Conservation (phyloP, 2,329 filamentous ascomycete species). For the Aspergillus fumigatiaffinis region DNA sequence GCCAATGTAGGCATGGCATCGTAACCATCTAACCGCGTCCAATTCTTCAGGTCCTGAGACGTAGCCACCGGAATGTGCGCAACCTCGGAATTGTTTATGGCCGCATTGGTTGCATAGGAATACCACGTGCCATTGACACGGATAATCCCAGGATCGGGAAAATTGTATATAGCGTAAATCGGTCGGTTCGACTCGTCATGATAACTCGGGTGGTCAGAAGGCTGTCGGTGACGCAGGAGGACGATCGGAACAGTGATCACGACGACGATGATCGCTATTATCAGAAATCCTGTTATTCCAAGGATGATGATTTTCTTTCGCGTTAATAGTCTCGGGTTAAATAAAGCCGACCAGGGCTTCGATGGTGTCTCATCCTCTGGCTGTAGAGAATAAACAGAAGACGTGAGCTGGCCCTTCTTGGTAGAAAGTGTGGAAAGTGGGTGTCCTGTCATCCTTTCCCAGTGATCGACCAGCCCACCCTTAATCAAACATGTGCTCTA, state of each 20-base stretch:
- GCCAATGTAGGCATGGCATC: conserved; percentile 52
- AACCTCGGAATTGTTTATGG: conserved; percentile 12
- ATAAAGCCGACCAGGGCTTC: background rate
- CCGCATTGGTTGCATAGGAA: conserved; percentile 29
- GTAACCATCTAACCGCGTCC: conserved; percentile 41
- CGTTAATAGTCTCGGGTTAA: conserved; percentile 3
- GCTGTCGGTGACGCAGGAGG: conserved; percentile 3
- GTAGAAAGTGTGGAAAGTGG: background rate
- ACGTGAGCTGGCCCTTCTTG: background rate
- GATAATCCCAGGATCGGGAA: conserved; percentile 29
- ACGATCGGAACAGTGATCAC: conserved; percentile 20
- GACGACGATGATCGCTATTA: conserved; percentile 14
- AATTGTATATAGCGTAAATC: conserved; percentile 21
- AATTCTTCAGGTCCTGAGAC: conserved; percentile 45
- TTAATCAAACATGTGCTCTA: background rate
- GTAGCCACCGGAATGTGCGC: conserved; percentile 52
- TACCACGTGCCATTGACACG: conserved; percentile 33
- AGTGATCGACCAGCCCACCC: background rate
- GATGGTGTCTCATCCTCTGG: background rate
- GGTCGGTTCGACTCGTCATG: conserved; percentile 15
- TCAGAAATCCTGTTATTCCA: conserved; percentile 7
- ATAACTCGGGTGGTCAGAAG: conserved; percentile 15
- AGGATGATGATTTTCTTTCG: conserved; percentile 9
- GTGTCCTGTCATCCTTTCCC: background rate
- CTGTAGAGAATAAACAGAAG: background rate